Base-by-base conservation (phyloP, 2,329 filamentous ascomycete species). In the Ophiostoma australiae region DNA sequence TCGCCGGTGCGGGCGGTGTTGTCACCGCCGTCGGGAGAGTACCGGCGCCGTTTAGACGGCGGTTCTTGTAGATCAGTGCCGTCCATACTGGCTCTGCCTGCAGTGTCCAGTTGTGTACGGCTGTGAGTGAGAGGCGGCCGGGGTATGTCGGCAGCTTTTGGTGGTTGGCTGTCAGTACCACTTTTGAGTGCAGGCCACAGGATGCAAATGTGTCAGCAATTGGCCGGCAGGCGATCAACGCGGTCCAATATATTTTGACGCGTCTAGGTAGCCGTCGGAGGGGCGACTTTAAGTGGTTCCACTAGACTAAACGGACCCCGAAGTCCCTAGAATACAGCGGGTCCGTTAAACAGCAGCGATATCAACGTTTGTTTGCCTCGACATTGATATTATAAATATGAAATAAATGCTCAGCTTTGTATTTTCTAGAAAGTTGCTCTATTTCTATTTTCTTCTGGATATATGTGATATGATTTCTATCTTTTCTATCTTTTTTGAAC, bases 11-110 rank as follows among this genome's bases (percentile, higher is more conserved):
- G 48, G 11, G 11, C 10, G 6, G 10, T 27, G 15, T 37, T n/a
- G 27, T 48, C 48, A 3, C 20, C 63, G 11, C 13, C 65, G 1
- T 65, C 72, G 6, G 63, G 68, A 11, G 72, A 71, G 65, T 70
- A 80, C 52, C 79, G 75, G 52, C 78, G 76, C 73, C 77, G 80
- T 73, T 81, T 81, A 37, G 74, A 73, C 4, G 79, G 79, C 39
- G 78, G 79, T 44, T 78, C 77, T 44, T 75, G 77, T 1, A 80
- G 79, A 66, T 78, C 76, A 72, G 76, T 75, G 70, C 78, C 76
- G 68, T 80, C 81, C 83, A 84, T 72, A 35, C 35, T 58, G 66
- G 35, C 8, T 52, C 31, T 58, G 70, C 67, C 61, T 55, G 41
- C 66, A 66, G n/a, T 66, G 33, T 48, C 7, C 61, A 37, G 61